Conservation (phyloP, 2,329 filamentous ascomycete species). For the Phialocephala sp. region DNA sequence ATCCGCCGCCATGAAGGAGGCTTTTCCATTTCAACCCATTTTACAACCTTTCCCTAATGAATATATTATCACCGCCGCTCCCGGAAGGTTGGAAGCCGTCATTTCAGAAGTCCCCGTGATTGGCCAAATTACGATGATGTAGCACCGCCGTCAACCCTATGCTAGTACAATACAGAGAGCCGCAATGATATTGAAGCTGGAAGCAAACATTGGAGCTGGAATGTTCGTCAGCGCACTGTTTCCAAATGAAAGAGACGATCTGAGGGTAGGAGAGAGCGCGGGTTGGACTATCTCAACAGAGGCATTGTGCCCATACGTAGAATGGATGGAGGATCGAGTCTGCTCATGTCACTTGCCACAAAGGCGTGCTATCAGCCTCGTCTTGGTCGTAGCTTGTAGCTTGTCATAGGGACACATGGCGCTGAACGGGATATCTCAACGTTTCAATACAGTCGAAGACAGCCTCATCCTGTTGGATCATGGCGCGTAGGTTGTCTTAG, state of each 20-base stretch:
- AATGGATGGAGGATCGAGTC: background rate
- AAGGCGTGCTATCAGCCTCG: background rate
- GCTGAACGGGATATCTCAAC: slow-evolving; percentile 6
- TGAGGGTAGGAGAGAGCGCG: background rate
- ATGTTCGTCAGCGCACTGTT: background rate
- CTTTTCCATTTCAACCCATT: background rate
- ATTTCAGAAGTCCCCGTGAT: background rate
- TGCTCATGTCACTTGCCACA: background rate
- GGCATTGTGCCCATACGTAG: background rate
- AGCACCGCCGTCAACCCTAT: background rate
- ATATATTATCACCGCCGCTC: background rate
- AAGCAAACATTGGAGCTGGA: background rate
- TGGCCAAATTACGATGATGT: slow-evolving; percentile 5
- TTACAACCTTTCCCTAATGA: background rate
- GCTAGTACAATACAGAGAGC: background rate
- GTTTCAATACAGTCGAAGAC: background rate
- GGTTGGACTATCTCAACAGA: too few species aligned
- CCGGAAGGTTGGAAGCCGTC: background rate
- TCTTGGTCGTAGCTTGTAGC: background rate
- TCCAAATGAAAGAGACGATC: background rate
- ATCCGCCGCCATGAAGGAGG: background rate
- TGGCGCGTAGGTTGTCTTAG: background rate
- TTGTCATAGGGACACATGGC: background rate
- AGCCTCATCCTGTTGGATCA: background rate
- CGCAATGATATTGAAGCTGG: background rate